Percentiles rank a stretch among this genome's conserved stretches.
Evolutionary conservation across 1,284 basidiomycete species (phyloP).

Genomic region (Uromyces viciae-fabae): DNA sequence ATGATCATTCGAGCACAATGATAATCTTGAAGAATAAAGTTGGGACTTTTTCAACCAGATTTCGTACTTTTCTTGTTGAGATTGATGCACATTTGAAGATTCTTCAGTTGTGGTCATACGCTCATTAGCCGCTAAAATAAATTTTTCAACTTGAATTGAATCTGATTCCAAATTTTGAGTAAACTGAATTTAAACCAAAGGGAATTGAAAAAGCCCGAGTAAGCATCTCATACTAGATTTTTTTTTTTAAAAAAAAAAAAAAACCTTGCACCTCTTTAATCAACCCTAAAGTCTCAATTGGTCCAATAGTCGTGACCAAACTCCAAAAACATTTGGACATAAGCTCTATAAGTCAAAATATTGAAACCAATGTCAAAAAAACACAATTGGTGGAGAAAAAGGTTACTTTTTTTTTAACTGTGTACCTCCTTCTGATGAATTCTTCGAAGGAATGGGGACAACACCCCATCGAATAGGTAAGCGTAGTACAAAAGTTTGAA

Average conservation of each 20-base stretch:
- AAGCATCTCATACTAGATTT: not conserved
- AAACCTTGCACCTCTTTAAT: conserved; percentile 21
- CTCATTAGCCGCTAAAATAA: not conserved
- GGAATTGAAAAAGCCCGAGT: not conserved
- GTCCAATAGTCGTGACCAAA: conserved; percentile 12
- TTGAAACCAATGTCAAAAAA: not conserved
- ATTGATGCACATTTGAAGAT: not conserved
- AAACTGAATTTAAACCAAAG: not conserved
- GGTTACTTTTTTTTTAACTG: not conserved
- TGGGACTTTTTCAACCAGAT: conserved; percentile 25
- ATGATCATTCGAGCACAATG: conserved; percentile 29
- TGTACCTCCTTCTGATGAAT: conserved; percentile 61
- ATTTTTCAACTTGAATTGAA: conserved; percentile 11
- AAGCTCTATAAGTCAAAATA: not conserved
- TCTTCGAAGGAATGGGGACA: conserved; percentile 64
- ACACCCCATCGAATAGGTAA: conserved; percentile 77
- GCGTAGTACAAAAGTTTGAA: conserved; percentile 68
- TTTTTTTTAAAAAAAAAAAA: not conserved
- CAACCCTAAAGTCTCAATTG: conserved; percentile 26
- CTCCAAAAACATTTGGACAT: conserved; percentile 34
- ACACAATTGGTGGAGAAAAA: not conserved
- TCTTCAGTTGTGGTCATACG: not conserved
- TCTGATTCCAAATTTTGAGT: conserved; percentile 12
- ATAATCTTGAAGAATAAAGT: conserved; percentile 25
- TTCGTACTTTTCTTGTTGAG: not conserved